Evolutionary conservation across 2,329 filamentous ascomycete genomes (phyloP), one percentile per base, ranked within the genome.

Genomic region (Aspergillus sojae): DNA sequence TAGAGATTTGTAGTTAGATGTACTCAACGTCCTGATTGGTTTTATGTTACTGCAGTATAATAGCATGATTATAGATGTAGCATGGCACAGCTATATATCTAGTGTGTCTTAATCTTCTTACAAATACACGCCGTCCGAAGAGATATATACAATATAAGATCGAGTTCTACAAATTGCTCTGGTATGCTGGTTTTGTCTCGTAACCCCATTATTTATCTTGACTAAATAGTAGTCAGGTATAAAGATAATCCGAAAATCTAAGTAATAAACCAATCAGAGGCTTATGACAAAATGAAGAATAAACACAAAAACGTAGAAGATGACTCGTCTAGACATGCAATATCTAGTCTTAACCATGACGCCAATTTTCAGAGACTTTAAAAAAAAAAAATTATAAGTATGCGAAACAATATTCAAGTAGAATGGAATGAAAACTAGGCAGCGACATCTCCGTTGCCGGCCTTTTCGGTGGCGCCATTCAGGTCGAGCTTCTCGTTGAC

Each of bases 271-370:
- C n/a, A 50, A 59, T 5, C 34, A 52, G 7, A 59, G 32, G 28
- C 19, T 14, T 10, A 52, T 34, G 9, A 39, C 45, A 43, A 26
- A 14, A 21, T 14, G 34, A 34, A 52, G 6, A 39, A 52, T 14
- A 2, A 39, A 16, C 36, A 59, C 32, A 10, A 28, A 48, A 50
- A 43, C 7, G 28, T 16, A 16, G 32, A 52, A 48, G 36, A 39
- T 23, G 36, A 30, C 34, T 43, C 14, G 14, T 58, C 57, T 58
- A 58, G 43, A 48, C 30, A 58, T 55, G 50, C 50, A 45, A 55
- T 36, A 39, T 43, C 57, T 59, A 58, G 43, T 50, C 43, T 53
- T 32, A 53, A 59, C 57, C 57, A 59, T 39, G 57, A 52, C 57
- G 57, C 57, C 57, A 59, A 59, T 53, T 21, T 23, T 50, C 55